A percentile compares a stretch with the other conserved stretches of the same genome.
Conservation (phyloP, 768 basidiomycete genomes). For the Pulveroboletus sp. region DNA sequence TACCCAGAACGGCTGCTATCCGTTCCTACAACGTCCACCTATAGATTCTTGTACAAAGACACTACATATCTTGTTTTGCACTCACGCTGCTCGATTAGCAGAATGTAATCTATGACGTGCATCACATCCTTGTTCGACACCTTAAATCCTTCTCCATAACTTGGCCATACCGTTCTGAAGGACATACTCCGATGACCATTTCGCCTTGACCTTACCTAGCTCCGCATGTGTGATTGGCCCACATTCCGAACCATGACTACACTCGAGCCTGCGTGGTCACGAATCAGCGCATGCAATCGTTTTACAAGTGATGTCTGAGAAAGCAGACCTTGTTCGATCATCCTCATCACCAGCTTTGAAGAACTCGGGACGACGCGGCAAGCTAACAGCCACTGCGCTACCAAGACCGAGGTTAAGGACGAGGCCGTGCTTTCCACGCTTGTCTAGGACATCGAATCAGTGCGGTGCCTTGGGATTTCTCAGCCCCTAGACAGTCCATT, state of each 20-base stretch:
- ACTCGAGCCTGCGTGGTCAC: conserved; percentile 53
- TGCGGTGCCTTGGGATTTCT: conserved; percentile 72
- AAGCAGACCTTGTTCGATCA: conserved; percentile 52
- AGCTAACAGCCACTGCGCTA: conserved; percentile 65
- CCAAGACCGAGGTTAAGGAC: conserved; percentile 81
- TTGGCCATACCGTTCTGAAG: conserved; percentile 29
- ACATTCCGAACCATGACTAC: conserved; percentile 71
- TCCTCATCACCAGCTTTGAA: conserved; percentile 57
- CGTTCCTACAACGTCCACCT: not conserved
- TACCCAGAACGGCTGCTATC: not conserved
- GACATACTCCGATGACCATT: conserved; percentile 42
- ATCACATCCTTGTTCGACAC: not conserved
- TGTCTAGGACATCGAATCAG: conserved; percentile 55
- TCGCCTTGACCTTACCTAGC: conserved; percentile 71
- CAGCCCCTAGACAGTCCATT: conserved; percentile 49
- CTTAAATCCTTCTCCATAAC: conserved; percentile 24
- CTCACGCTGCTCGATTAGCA: not conserved
- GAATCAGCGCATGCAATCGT: not conserved
- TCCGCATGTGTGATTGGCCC: conserved; percentile 43
- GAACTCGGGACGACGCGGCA: conserved; percentile 74
- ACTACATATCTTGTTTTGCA: too few relatives aligned
- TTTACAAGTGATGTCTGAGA: too few relatives aligned
- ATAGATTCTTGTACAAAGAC: too few relatives aligned
- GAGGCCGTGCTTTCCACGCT: conserved; percentile 70
- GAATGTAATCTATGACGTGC: not conserved